Base-by-base conservation (phyloP, 2,329 filamentous ascomycete species). In the Aspergillus fischeri region DNA sequence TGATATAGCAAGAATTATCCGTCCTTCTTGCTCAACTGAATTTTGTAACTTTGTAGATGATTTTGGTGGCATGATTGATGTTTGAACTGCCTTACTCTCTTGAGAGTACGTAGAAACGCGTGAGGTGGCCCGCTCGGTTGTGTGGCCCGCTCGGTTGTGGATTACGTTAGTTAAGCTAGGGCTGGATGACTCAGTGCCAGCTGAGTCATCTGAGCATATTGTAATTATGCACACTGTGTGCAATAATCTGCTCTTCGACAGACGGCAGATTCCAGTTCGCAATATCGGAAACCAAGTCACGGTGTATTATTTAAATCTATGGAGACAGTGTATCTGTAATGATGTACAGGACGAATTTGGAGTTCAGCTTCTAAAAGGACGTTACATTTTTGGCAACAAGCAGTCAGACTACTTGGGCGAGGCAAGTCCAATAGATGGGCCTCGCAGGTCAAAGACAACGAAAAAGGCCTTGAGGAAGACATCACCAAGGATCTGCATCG, bases 391-490 rank as follows among this genome's bases (percentile, higher is more conserved):
- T 14, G 32, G 17, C 32, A 17, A 45, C n/a, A 45, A 32, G 10
- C 20, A 27, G 14, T 35, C 49, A 20, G 20, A 47, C 56, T 52
- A 64, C 17, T 52, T 54, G 51, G 78, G 77, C 38, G 75, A 70
- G 24, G 81, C 84, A 62, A 86, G 73, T 28, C 81, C 81, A 45
- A 86, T 70, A 17, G 74, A 76, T 3, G 79, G 79, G 1, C 74
- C 74, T 3, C 74, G 68, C 62, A 77, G 70, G 63, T 83, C 79
- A 67, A 87, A 87, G 55, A 84, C 83, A 49, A 84, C 83, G 65
- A 86, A 84, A 62, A 84, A 78, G 4, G 82, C 76, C 73, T 82
- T 84, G 66, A 87, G 78, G 71, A 86, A 81, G 27, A 81, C 77
- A 64, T 86, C 85, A n/a, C 85, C 85, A 55, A 80, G 81, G 52